Evolutionary conservation across 768 basidiomycete genomes (phyloP).

Genomic region (Mycena vitilis): DNA sequence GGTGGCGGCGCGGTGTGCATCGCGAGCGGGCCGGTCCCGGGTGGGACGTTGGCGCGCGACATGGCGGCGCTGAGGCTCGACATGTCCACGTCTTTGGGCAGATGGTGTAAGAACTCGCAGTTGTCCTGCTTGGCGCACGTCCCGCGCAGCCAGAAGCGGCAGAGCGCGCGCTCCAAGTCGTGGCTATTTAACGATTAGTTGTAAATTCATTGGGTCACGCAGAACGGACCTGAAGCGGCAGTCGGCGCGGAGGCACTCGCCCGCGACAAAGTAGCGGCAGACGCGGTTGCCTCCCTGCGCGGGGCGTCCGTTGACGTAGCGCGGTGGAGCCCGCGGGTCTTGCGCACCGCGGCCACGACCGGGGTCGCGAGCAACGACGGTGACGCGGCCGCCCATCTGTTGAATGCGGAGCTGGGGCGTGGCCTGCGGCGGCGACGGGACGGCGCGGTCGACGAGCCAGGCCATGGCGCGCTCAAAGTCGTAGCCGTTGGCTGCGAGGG

Average conservation of each 20-base stretch:
- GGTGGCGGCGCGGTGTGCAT: slow-evolving; percentile 54
- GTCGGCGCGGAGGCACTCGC: slow-evolving; percentile 95
- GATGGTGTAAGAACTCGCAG: slow-evolving; percentile 96
- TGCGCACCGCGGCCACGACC: slow-evolving; percentile 51
- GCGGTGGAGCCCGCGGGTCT: slow-evolving; percentile 46
- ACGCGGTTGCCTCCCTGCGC: slow-evolving; percentile 78
- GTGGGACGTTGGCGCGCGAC: slow-evolving; percentile 71
- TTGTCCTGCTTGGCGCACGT: slow-evolving; percentile 96
- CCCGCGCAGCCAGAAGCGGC: slow-evolving; percentile 97
- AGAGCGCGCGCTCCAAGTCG: slow-evolving; percentile 92
- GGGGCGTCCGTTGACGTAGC: slow-evolving; percentile 68
- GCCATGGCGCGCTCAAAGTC: slow-evolving; percentile 98
- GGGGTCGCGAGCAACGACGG: slow-evolving; percentile 70
- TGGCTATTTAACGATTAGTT: slow-evolving; percentile 65
- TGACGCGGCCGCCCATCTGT: slow-evolving; percentile 74
- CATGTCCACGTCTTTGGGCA: slow-evolving; percentile 89
- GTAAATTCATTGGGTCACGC: slow-evolving; percentile 16
- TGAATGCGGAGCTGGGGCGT: slow-evolving; percentile 64
- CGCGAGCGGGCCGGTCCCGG: slow-evolving; percentile 56
- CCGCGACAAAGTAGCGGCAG: slow-evolving; percentile 96
- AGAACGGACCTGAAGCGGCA: slow-evolving; percentile 92
- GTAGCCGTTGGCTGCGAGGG: slow-evolving; percentile 86
- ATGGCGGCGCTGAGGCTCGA: slow-evolving; percentile 74
- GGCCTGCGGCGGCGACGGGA: slow-evolving; percentile 58
- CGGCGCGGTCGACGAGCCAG: slow-evolving; percentile 85